phyloP scores from a whole-genome alignment of 2,329 filamentous ascomycete species.

The Coniochaeta pulveracea region DNA sequence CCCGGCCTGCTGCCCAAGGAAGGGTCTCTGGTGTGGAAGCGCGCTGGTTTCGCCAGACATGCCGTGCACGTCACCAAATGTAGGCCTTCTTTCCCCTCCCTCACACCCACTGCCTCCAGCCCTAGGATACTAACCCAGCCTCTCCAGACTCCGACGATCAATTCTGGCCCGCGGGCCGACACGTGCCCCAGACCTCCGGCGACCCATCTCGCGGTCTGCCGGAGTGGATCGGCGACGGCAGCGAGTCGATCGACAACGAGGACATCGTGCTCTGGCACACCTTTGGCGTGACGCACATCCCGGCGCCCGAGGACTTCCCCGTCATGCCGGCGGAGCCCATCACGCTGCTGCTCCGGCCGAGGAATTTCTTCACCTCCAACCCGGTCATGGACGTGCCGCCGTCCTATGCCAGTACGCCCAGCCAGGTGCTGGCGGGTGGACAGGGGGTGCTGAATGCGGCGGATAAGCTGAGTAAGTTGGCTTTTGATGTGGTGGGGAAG shows the following conservation, averaged over 20 bases:
- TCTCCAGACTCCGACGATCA: constrained; percentile 62
- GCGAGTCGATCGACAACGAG: constrained; percentile 61
- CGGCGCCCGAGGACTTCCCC: constrained; percentile 81
- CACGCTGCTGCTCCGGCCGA: constrained; percentile 64
- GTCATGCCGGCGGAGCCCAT: constrained; percentile 86
- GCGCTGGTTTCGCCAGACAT: constrained; percentile 78
- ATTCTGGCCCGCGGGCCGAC: constrained; percentile 74
- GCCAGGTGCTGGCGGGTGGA: constrained; percentile 43
- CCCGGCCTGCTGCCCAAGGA: constrained; percentile 70
- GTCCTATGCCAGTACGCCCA: constrained; percentile 61
- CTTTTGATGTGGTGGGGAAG: constrained; percentile 11
- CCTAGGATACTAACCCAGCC: not conserved
- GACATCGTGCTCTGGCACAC: constrained; percentile 92
- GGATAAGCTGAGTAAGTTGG: constrained; percentile 35
- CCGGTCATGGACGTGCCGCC: constrained; percentile 74
- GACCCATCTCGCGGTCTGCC: constrained; percentile 64
- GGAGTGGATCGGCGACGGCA: constrained; percentile 64
- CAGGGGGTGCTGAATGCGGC: constrained; percentile 31
- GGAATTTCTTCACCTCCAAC: constrained; percentile 75
- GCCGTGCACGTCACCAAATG: constrained; percentile 84
- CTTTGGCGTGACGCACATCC: constrained; percentile 85
- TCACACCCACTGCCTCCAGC: not conserved
- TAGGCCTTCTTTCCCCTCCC: constrained; percentile 30
- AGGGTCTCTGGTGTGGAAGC: constrained; percentile 75
- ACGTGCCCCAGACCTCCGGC: constrained; percentile 80